Evolutionary conservation across 495 filamentous ascomycete species (phyloP).

Genomic region (Terfezia claveryi): DNA sequence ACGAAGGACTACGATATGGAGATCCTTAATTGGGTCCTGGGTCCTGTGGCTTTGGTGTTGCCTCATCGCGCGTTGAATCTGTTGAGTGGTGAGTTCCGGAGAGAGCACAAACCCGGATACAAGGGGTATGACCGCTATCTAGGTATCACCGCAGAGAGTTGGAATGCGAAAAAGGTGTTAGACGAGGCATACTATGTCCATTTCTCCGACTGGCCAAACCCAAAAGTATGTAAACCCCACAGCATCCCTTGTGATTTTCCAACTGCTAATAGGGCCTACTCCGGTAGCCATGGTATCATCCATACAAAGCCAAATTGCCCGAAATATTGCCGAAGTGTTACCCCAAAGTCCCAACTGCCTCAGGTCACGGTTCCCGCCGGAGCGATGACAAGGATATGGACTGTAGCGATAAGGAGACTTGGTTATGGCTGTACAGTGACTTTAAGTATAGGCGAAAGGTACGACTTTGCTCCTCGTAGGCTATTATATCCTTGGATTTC

Average conservation of each 20-base stretch:
- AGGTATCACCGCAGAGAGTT: conserved; percentile 35
- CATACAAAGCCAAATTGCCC: conserved; percentile 23
- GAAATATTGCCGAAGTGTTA: background rate
- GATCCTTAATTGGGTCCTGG: conserved; percentile 48
- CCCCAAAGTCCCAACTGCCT: background rate
- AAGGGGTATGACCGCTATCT: conserved; percentile 38
- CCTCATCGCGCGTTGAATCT: conserved; percentile 55
- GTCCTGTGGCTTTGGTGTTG: conserved; percentile 41
- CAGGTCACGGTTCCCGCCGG: no score
- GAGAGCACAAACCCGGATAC: conserved; percentile 1
- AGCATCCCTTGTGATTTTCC: conserved; percentile 24
- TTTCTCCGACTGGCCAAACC: conserved; percentile 62
- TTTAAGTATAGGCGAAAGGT: conserved; percentile 41
- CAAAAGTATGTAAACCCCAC: conserved; percentile 26
- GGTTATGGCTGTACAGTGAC: conserved; percentile 50
- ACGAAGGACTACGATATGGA: conserved; percentile 47
- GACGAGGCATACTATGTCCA: conserved; percentile 55
- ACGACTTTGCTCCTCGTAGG: conserved; percentile 6
- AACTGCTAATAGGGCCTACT: conserved; percentile 39
- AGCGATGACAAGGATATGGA: conserved; percentile 22
- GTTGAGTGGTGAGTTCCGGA: conserved; percentile 48
- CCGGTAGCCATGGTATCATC: conserved; percentile 36
- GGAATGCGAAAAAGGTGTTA: conserved; percentile 42
- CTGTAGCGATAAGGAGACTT: conserved; percentile 43
- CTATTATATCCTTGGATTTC: background rate